Evolutionary conservation across 2,329 filamentous ascomycete genomes (phyloP), one percentile per base, ranked within the genome.

Genomic region (Coleophoma crateriformis): DNA sequence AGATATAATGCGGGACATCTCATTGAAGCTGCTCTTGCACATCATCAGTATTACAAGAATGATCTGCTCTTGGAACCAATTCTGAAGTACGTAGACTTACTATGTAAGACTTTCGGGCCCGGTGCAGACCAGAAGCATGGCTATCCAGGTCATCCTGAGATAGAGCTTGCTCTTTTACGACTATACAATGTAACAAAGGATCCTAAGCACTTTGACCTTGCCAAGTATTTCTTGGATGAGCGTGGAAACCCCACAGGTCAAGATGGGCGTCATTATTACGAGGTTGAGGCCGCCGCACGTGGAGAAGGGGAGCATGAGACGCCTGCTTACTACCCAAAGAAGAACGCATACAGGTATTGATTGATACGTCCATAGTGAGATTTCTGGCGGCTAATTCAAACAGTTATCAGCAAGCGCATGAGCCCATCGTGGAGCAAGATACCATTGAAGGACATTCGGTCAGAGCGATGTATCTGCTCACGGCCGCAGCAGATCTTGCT

Each of bases 1-100:
- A 37, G 75, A 51, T 82, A 82, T 58, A 82, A 82, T 53, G 74
- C 74, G 10, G 80, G 81, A 0, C 81, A 85, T 61, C 64, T 85
- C 11, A 81, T 83, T 44, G 81, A 84, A 62, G 80, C 74, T 1
- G 79, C 79, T 2, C 62, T 84, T 3, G 78, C 79, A 0, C 79
- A 84, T 51, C 62, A 71, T n/a, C 64, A 73, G 3, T 68, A 74
- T 39, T 81, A 77, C 58, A 65, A 71, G 32, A 80, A 79, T 52
- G 65, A 75, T 45, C 58, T 71, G 2, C 63, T 85, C 3, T 62
- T 84, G 6, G 69, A 71, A 11, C 74, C 77, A 0, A 71, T 84
- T 14, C 52, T 75, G 20, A 77, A 72, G 51, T 82, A 82, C 53
- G 72, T 83, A 15, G 64, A 72, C 51, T 68, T 81, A 5, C 69